Evolutionary conservation across 768 basidiomycete species (phyloP).

Genomic region (Lactarius sanguifluus): DNA sequence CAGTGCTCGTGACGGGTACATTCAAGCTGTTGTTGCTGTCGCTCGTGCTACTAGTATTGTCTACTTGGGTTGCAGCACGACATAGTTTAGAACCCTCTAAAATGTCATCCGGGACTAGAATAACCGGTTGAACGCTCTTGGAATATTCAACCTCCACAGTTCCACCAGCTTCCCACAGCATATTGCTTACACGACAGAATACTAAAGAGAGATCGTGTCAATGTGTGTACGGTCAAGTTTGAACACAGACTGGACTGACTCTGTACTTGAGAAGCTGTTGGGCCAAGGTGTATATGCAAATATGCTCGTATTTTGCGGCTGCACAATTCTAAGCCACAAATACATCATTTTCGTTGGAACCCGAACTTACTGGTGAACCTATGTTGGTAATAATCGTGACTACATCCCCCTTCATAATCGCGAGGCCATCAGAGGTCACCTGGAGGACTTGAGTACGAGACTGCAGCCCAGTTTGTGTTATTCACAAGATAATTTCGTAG

Average conservation of each 20-base stretch:
- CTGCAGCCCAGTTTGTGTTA: constrained; percentile 48
- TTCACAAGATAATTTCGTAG: constrained; percentile 67
- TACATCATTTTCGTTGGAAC: not conserved
- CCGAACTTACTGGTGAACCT: constrained; percentile 59
- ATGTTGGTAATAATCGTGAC: constrained; percentile 67
- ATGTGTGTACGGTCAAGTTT: not conserved
- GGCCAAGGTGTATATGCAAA: constrained; percentile 58
- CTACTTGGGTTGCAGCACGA: not conserved
- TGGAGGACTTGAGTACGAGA: constrained; percentile 54
- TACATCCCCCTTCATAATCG: constrained; percentile 62
- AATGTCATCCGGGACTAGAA: constrained; percentile 48
- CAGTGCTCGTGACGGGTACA: not conserved
- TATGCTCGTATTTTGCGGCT: constrained; percentile 59
- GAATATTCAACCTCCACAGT: constrained; percentile 62
- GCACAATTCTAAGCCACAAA: constrained; percentile 12
- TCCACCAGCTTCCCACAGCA: constrained; percentile 65
- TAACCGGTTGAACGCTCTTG: constrained; percentile 57
- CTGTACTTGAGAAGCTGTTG: constrained; percentile 48
- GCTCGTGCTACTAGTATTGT: not conserved
- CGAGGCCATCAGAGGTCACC: constrained; percentile 51
- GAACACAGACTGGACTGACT: constrained; percentile 46
- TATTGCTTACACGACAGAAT: constrained; percentile 66
- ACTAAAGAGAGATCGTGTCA: constrained; percentile 38
- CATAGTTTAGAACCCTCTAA: constrained; percentile 43
- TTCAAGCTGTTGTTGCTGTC: not conserved